Base-by-base conservation (phyloP, 352 stramenopile species). In the Phytophthora vignae region DNA sequence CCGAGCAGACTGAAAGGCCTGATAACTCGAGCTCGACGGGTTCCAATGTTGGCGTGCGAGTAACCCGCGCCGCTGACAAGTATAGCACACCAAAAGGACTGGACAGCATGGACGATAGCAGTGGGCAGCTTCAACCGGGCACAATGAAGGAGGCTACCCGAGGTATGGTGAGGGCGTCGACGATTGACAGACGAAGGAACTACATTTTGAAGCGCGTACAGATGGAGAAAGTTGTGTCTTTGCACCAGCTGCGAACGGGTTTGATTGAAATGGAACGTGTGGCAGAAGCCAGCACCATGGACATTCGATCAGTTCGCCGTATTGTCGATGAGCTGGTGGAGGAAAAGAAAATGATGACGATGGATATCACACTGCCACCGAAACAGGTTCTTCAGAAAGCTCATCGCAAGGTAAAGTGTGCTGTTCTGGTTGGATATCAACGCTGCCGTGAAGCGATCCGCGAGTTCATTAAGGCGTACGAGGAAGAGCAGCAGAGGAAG, bases 321-420 rank as follows among this genome's bases (percentile, higher is more conserved):
- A 90, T 93, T 65, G 56, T 94, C 1, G 79, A 90, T 42, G 84
- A 93, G 49, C 70, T 94, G 36, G 79, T 87, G 12, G 73, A 73
- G 4, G 67, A 81, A 4, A 83, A 87, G 14, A 67, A 73, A 27
- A 52, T 93, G 11, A 69, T 83, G 4, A 88, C 75, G 9, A 73
- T 94, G 53, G 85, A 93, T 74, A 89, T 94, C 48, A 86, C 82
- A 15, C 53, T 94, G 9, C 87, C 87, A 1, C 81, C 81, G 9
- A 91, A 91, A 42, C 81, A 88, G 21, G 76, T 90, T 36, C 75
- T 93, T 29, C 84, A 94, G 62, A 92, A 91, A 63, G 71, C 62
- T 3, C 70, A 84, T 48, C 83, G 86, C 44, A 77, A 88, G 9
- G 77, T 93, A 12, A 92, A 91, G 36, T 94, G 87, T 69, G 85